These are phyloP conservation scores for Botrytis elliptica DNA, from an alignment of 2,329 filamentous ascomycete genomes.

Conservation along the genomic window DNA sequence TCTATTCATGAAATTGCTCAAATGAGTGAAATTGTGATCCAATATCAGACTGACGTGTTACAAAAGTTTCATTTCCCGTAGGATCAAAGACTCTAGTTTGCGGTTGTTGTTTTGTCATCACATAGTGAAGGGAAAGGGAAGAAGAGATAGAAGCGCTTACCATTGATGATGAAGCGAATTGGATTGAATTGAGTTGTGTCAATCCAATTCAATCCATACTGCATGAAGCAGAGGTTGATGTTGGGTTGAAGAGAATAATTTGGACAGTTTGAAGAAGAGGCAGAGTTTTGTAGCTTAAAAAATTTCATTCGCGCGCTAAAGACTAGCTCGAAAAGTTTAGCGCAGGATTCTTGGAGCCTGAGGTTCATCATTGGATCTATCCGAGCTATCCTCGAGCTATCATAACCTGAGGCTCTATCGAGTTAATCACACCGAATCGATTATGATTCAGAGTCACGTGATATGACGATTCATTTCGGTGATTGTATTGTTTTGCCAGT, in stretches of 20 bases:
- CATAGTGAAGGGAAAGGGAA: constrained; percentile 41
- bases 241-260: constrained; percentile 21
- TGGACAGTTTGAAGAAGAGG: neutral
- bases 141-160: constrained; percentile 30
- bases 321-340: constrained; percentile 5
- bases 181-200: neutral
- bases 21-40: constrained; percentile 12
- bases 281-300: constrained; percentile 19
- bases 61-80: constrained; percentile 76
- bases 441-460: neutral
- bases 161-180: constrained; percentile 14
- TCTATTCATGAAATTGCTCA: neutral
- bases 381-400: too few species aligned
- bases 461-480: neutral
- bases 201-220: constrained; percentile 19
- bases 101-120: constrained; percentile 84
- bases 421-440: neutral
- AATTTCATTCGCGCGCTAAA: constrained; percentile 13
- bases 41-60: constrained; percentile 90
- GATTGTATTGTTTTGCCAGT: neutral
- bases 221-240: constrained; percentile 26
- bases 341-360: neutral
- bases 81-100: constrained; percentile 99
- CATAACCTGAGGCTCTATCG: too few species aligned
- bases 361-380: rapidly evolving